Base-by-base conservation (phyloP, 1,139 yeast species). In the Hansenula lynferdii region DNA sequence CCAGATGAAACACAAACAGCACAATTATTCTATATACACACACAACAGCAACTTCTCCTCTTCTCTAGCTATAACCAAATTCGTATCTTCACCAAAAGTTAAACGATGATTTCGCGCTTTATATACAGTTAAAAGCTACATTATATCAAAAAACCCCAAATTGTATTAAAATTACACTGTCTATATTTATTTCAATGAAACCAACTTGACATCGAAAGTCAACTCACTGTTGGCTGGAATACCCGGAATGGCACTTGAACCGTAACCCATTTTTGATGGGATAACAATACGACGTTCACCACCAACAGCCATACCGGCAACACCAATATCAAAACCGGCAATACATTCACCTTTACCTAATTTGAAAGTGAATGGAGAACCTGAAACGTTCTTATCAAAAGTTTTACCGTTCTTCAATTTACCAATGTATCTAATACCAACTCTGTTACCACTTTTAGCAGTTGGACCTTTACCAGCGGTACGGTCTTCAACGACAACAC, bases 301-400 rank as follows among this genome's bases (percentile, higher is more conserved):
- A 56, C 96, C 96, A 61, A 87, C 95, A 45, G 95, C 80, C 97
- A 94, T 90, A 63, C 98, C 98, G 42, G 90, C 87, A 56, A 92
- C 95, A 73, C 98, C 98, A 57, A 90, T 75, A 63, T 92, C 99
- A 84, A 96, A 92, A 49, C 97, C 98, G 67, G 86, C 87, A 72
- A 94, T 94, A 58, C 95, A 96, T 69, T 94, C 97, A 60, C 98
- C 98, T 65, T 85, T 86, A 57, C 98, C 98, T 54, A 92, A 77
- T 50, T 77, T 79, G 69, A 92, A 94, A 48, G 70, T 67, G 65
- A 94, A 92, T 58, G 99, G 98, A 72, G 87, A 90, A 55, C 99
- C 99, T 50, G 83, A 76, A 54, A 97, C 89, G 79, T 92, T 92
- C 67, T 92, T 89, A 75, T 92, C 99, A 57, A 92, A 92, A 35